Evolutionary conservation across 2,329 filamentous ascomycete genomes (phyloP).

Genomic region (Pseudocercospora fijiensis): DNA sequence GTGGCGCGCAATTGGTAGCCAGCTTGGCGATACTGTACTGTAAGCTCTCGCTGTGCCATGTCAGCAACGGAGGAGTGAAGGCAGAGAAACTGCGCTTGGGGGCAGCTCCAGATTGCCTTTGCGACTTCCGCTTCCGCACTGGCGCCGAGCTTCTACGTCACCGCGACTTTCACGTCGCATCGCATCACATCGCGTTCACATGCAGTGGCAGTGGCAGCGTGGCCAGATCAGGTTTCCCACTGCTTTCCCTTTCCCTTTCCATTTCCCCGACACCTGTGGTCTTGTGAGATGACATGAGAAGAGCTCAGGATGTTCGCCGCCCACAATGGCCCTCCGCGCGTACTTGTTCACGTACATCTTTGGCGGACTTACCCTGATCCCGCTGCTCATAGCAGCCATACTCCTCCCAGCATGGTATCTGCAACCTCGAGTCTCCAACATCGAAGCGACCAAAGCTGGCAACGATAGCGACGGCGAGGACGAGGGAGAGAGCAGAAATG

Average conservation of each 20-base stretch:
- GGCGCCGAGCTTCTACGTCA: neutral
- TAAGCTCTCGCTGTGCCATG: neutral
- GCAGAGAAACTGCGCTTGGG: neutral
- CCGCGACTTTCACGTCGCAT: neutral
- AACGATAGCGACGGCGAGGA: conserved; percentile 8
- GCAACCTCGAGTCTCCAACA: conserved; percentile 41
- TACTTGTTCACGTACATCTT: conserved; percentile 77
- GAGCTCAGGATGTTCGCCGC: neutral
- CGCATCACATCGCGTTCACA: conserved; percentile 1
- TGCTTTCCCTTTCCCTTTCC: neutral
- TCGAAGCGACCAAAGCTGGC: conserved; percentile 8
- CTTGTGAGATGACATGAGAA: neutral
- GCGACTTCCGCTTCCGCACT: neutral
- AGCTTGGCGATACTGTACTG: neutral
- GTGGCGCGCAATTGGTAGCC: neutral
- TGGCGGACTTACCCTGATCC: conserved; percentile 84
- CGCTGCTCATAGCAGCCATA: conserved; percentile 63
- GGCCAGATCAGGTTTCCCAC: conserved; percentile 3
- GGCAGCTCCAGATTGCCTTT: neutral
- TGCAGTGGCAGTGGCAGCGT: neutral
- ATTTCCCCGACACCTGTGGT: neutral
- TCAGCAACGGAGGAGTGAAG: neutral
- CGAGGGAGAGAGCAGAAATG: conserved; percentile 15
- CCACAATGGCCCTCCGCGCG: conserved; percentile 43
- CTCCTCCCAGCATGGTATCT: conserved; percentile 68